A percentile compares a stretch with the other conserved stretches of the same genome.
phyloP scores from a whole-genome alignment of 345 rosid genomes.

The Brassica carinata region DNA sequence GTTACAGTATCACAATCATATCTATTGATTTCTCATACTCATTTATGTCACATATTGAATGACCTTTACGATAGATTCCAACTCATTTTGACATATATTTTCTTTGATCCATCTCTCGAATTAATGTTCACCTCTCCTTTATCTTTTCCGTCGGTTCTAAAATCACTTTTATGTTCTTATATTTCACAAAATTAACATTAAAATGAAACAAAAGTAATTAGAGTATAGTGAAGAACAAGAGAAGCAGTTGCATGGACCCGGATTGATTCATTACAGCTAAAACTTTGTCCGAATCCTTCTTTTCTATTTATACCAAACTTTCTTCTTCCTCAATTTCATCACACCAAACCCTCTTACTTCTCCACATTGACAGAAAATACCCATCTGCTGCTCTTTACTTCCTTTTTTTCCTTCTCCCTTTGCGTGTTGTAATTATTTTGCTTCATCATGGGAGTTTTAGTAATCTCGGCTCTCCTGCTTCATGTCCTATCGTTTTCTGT shows the following conservation, averaged over 20 bases:
- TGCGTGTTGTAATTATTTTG: constrained; percentile 25
- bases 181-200: neutral
- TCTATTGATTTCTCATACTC: constrained; percentile 24
- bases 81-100: constrained; percentile 20
- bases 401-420: neutral
- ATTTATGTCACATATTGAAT: constrained; percentile 30
- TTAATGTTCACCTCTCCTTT: constrained; percentile 17
- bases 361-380: constrained; percentile 18
- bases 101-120: constrained; percentile 14
- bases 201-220: neutral
- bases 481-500: constrained; percentile 26
- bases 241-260: constrained; percentile 38
- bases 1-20: constrained; percentile 31
- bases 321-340: constrained; percentile 28
- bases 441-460: constrained; percentile 33
- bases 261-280: constrained; percentile 36
- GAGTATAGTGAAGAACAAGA: constrained; percentile 13
- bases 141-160: constrained; percentile 16
- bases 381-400: neutral
- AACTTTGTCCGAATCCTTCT: constrained; percentile 23
- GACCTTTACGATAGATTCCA: constrained; percentile 30
- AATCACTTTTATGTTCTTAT: neutral
- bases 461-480: constrained; percentile 15
- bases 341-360: constrained; percentile 9
- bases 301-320: constrained; percentile 32